Base-by-base conservation (phyloP, 305 asterid species). In the Fraxinus nigra region DNA sequence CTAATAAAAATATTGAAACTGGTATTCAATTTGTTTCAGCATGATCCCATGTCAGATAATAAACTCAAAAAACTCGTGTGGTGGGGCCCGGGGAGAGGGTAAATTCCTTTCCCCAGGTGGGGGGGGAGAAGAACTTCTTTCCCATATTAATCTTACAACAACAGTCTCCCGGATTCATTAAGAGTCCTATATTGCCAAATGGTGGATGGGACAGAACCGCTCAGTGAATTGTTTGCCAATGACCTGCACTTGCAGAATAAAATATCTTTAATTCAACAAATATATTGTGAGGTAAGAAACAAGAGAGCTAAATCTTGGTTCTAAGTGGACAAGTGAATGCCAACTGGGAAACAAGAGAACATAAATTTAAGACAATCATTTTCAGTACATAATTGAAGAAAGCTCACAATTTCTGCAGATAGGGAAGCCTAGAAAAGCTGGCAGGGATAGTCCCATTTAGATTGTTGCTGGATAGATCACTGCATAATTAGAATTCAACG, bases 391-490 rank as follows among this genome's bases (percentile, higher is more conserved):
- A 76, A 83, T 28, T 5, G 59, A 78, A 7, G 30, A 79, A 75
- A 77, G 79, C 98, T 97, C 87, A 97, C 99, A 97, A 34, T 90
- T 82, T 93, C 86, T 95, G 98, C 85, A 97, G 82, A 80, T 24
- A 87, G 34, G 98, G 97, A 86, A 97, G 97, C 78, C 88, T 80
- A 2, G 98, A 92, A 85, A 93, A 93, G 93, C 87, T 92, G 80
- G 87, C 69, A 80, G 99, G 97, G 87, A 97, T 82, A 70, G 91
- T 87, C 86, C 99, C 98, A 35, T 72, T 90, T 86, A 97, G 94
- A 78, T 86, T 86, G 89, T 97, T 97, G 88, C 81, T 81, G n/a
- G 98, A 91, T 56, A 97, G 89, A 88, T 93, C 96, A 81, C 99
- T 95, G 93, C 91, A 89, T 73, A 75, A 67, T 43, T 73, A 78